These are phyloP conservation scores for Lenwebbia sp. DNA, from an alignment of 345 rosid genomes.

Conservation along the genomic window DNA sequence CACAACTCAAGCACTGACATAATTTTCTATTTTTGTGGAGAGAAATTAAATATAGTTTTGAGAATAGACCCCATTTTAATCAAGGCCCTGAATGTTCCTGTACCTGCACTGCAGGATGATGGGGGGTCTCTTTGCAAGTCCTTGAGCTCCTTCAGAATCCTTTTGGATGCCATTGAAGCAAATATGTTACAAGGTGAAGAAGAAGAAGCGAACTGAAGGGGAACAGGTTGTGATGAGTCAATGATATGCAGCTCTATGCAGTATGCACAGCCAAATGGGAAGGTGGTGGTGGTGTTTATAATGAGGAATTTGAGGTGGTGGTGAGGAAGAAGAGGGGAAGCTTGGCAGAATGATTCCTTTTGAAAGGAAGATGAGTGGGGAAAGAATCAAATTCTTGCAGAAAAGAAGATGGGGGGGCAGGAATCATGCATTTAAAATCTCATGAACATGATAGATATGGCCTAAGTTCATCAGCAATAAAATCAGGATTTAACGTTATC, in stretches of 20 bases:
- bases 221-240: neutral
- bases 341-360: constrained; percentile 1
- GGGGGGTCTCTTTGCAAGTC: neutral
- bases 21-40: neutral
- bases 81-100: neutral
- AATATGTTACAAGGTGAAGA: neutral
- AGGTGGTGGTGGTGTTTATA: constrained; percentile 9
- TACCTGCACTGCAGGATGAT: neutral
- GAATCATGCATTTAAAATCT: neutral
- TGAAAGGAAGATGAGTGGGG: neutral
- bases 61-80: neutral
- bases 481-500: neutral
- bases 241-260: neutral
- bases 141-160: neutral
- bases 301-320: constrained; percentile 2
- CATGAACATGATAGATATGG: neutral
- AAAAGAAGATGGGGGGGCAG: neutral
- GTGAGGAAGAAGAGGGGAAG: constrained; percentile 2
- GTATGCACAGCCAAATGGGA: neutral
- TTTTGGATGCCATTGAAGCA: neutral
- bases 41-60: neutral
- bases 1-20: neutral
- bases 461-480: neutral
- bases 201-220: neutral
- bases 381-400: neutral